Evolutionary conservation across 108 stramenopile species (phyloP).

Genomic region (Nitzschia inconspicua): DNA sequence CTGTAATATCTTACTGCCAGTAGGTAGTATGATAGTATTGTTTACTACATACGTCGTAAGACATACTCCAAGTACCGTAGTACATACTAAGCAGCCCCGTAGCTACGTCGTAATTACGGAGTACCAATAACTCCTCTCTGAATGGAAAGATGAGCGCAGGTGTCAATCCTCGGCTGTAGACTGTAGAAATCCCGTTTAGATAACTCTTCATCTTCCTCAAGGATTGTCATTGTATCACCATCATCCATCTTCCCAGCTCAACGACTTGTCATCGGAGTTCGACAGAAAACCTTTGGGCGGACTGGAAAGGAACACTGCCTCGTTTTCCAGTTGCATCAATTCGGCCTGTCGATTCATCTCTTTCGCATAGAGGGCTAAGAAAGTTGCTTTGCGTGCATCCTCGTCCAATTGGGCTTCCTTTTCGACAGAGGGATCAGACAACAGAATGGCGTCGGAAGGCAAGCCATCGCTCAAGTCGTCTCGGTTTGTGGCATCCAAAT

Average conservation of each 20-base stretch:
- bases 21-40: too few species aligned
- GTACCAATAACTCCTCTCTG: too few species aligned
- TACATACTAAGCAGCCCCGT: too few species aligned
- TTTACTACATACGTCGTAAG: too few species aligned
- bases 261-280: too few species aligned
- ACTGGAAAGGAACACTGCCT: slow-evolving; percentile 1
- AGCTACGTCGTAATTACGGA: too few species aligned
- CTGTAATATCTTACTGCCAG: too few species aligned
- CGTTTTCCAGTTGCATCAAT: slow-evolving; percentile 19
- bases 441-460: slow-evolving; percentile 17
- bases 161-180: too few species aligned
- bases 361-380: slow-evolving; percentile 74
- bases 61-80: too few species aligned
- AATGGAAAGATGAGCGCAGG: too few species aligned
- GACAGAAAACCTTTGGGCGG: slow-evolving; percentile 5
- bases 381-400: slow-evolving; percentile 57
- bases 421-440: slow-evolving; percentile 52
- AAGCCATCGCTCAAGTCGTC: slow-evolving; percentile 15
- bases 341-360: slow-evolving; percentile 59
- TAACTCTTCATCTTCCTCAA: slow-evolving; percentile 8
- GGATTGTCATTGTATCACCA: background rate
- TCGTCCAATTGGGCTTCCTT: slow-evolving; percentile 53
- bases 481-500: slow-evolving; percentile 36
- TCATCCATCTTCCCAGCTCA: background rate
- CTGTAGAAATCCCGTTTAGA: too few species aligned